Evolutionary conservation across 2,329 filamentous ascomycete species (phyloP).

Genomic region (Fusarium domesticum): DNA sequence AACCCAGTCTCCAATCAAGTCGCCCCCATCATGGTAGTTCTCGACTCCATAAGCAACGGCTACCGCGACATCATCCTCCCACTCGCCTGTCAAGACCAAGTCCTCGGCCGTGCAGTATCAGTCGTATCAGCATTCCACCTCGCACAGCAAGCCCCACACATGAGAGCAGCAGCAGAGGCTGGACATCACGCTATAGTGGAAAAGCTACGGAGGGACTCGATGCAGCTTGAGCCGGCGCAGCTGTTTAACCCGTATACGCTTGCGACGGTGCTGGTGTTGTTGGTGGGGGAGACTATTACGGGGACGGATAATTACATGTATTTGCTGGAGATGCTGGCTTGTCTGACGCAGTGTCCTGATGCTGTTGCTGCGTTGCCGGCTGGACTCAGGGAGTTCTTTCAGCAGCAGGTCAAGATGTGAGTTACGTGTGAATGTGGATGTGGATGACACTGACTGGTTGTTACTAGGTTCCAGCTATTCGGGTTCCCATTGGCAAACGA

Average conservation of each 20-base stretch:
- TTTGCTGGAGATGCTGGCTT: slow-evolving; percentile 37
- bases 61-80: slow-evolving; percentile 40
- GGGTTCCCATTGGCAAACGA: slow-evolving; percentile 29
- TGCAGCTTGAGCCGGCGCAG: slow-evolving; percentile 25
- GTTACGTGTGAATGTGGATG: no score
- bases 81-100: slow-evolving; percentile 37
- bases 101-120: slow-evolving; percentile 36
- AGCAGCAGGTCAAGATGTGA: slow-evolving; percentile 34
- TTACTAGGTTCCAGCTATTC: slow-evolving; percentile 32
- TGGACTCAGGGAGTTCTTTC: slow-evolving; percentile 26
- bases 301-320: slow-evolving; percentile 38
- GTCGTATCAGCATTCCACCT: slow-evolving; percentile 41
- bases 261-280: slow-evolving; percentile 37
- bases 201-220: slow-evolving; percentile 33
- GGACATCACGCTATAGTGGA: slow-evolving; percentile 37
- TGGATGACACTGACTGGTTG: no score
- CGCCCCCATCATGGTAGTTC: slow-evolving; percentile 40
- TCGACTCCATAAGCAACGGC: slow-evolving; percentile 36
- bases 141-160: slow-evolving; percentile 29
- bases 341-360: slow-evolving; percentile 24
- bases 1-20: slow-evolving; percentile 34
- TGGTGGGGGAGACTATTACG: slow-evolving; percentile 42
- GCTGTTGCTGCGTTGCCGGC: slow-evolving; percentile 18
- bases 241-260: slow-evolving; percentile 38
- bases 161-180: slow-evolving; percentile 33